phyloP scores from a whole-genome alignment of 2,329 filamentous ascomycete species.

The Teratosphaeria pseudoeucalypti region DNA sequence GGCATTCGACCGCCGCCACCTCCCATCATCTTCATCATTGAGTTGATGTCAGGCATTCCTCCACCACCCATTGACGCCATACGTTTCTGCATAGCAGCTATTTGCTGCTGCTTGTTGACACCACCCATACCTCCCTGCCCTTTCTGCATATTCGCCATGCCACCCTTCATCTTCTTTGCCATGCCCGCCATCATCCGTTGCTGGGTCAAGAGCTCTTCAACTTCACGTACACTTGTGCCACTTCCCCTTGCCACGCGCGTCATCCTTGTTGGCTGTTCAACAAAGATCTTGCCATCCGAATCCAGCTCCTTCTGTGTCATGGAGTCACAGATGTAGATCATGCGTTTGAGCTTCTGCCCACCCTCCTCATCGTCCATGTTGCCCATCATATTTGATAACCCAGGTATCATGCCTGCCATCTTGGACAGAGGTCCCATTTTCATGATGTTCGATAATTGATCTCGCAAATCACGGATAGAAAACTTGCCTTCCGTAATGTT shows the following conservation, averaged over 20 bases:
- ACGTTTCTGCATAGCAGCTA: slow-evolving; percentile 94
- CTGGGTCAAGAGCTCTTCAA: slow-evolving; percentile 94
- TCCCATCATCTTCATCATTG: slow-evolving; percentile 86
- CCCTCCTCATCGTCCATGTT: slow-evolving; percentile 97
- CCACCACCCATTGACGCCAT: slow-evolving; percentile 83
- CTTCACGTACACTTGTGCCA: slow-evolving; percentile 81
- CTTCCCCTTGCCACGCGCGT: slow-evolving; percentile 82
- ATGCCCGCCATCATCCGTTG: slow-evolving; percentile 98
- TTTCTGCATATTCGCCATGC: slow-evolving; percentile 94
- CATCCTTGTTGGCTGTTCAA: slow-evolving; percentile 86
- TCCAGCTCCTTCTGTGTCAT: slow-evolving; percentile 97
- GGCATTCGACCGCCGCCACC: slow-evolving; percentile 52
- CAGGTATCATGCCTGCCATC: slow-evolving; percentile 97
- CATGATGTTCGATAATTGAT: slow-evolving; percentile 97
- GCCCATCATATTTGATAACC: slow-evolving; percentile 84
- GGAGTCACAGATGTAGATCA: slow-evolving; percentile 98
- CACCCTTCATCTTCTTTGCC: slow-evolving; percentile 98
- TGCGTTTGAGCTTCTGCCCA: slow-evolving; percentile 83
- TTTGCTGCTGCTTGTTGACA: slow-evolving; percentile 74
- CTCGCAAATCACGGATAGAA: slow-evolving; percentile 83
- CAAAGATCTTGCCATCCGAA: slow-evolving; percentile 85
- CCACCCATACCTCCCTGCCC: slow-evolving; percentile 76
- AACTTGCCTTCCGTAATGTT: slow-evolving; percentile 96
- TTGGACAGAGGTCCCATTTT: slow-evolving; percentile 98
- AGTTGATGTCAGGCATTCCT: slow-evolving; percentile 70